These are phyloP conservation scores for Wickerhamomyces silvicola DNA, from an alignment of 805 yeast species.

Conservation along the genomic window DNA sequence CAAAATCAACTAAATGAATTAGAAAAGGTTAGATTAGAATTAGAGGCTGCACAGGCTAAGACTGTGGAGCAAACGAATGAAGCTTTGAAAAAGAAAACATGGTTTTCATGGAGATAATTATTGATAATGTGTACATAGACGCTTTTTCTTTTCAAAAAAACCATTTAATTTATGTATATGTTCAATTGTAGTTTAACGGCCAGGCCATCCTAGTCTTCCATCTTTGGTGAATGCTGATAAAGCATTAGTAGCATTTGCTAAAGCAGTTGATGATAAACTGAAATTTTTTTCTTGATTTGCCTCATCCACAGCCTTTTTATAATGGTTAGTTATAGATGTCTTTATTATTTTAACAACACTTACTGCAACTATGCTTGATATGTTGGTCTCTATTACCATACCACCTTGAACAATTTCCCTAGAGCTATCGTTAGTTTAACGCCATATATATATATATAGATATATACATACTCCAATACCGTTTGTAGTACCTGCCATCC, in stretches of 20 bases:
- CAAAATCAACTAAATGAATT: conserved; percentile 36
- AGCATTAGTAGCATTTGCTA: conserved; percentile 24
- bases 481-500: conserved; percentile 97
- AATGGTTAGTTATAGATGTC: too few relatives aligned
- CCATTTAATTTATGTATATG: neutral
- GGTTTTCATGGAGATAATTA: conserved; percentile 26
- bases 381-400: conserved; percentile 92
- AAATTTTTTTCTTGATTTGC: conserved; percentile 29
- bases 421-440: neutral
- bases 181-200: conserved; percentile 7
- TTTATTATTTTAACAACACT: too few relatives aligned
- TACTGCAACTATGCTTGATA: conserved; percentile 64
- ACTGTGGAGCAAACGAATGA: conserved; percentile 26
- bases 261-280: conserved; percentile 24
- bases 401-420: conserved; percentile 93
- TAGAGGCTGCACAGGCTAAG: conserved; percentile 26
- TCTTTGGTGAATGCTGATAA: conserved; percentile 21
- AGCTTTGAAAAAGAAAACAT: conserved; percentile 23
- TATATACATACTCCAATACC: conserved; percentile 48
- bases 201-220: conserved; percentile 23
- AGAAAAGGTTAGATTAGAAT: conserved; percentile 32
- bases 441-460: neutral
- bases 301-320: conserved; percentile 71
- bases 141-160: neutral
- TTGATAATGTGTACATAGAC: neutral